Percentiles rank a stretch among this genome's conserved stretches.
phyloP scores from a whole-genome alignment of 139 green algal genomes.

The Chlamydomonas schloesseri region DNA sequence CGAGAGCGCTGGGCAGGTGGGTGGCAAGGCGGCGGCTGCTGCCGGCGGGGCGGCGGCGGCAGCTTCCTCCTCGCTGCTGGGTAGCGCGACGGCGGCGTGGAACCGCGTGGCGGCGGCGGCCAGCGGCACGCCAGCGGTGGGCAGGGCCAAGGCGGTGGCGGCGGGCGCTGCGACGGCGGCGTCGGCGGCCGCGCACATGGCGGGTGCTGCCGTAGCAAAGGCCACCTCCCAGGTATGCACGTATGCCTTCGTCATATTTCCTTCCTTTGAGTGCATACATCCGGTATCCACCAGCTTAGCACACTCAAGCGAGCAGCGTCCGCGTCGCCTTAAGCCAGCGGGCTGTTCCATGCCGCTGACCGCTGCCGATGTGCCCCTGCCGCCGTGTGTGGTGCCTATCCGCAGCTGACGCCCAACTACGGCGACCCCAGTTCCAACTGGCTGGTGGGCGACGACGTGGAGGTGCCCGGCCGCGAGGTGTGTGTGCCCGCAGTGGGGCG shows the following conservation, averaged over 20 bases:
- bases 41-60: background rate
- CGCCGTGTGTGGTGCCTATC: too few relatives aligned
- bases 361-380: too few relatives aligned
- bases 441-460: conserved; percentile 49
- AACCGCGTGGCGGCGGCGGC: conserved; percentile 1
- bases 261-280: too few relatives aligned
- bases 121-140: background rate
- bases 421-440: conserved; percentile 47
- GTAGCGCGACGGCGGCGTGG: background rate
- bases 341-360: too few relatives aligned
- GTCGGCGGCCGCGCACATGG: background rate
- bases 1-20: background rate
- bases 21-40: too few relatives aligned
- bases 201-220: conserved; percentile 1
- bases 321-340: too few relatives aligned
- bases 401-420: conserved; percentile 31
- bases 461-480: background rate
- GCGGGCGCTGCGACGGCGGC: too few relatives aligned
- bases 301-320: too few relatives aligned
- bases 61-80: background rate
- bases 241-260: background rate
- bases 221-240: background rate
- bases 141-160: background rate
- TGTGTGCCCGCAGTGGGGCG: too few relatives aligned
- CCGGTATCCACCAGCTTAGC: too few relatives aligned